Evolutionary conservation across 495 filamentous ascomycete genomes (phyloP).

Genomic region (Hypoxylon intermedium): DNA sequence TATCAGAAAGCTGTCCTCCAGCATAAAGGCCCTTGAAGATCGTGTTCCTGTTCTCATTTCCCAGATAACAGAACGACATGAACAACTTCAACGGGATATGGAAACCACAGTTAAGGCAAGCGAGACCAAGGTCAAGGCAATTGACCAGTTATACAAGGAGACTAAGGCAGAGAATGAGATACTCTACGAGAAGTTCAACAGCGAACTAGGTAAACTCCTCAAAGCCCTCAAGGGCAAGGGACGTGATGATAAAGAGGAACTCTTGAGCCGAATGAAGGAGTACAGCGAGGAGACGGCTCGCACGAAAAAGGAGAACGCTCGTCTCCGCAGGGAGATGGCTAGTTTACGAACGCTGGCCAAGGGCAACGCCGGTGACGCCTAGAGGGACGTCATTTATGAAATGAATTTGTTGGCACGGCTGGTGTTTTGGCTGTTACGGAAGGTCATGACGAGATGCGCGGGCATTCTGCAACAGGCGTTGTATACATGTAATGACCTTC

Average conservation of each 20-base stretch:
- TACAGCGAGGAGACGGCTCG: constrained; percentile 71
- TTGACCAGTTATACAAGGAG: constrained; percentile 90
- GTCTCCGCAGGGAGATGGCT: constrained; percentile 60
- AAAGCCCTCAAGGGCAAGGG: constrained; percentile 71
- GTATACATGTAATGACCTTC: constrained; percentile 1
- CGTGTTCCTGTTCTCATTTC: constrained; percentile 66
- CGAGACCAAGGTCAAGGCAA: constrained; percentile 78
- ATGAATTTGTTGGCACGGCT: constrained; percentile 24
- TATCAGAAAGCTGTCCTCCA: constrained; percentile 58
- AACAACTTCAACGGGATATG: constrained; percentile 69
- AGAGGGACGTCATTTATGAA: constrained; percentile 37
- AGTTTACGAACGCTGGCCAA: constrained; percentile 58
- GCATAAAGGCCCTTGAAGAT: constrained; percentile 69
- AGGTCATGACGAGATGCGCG: constrained; percentile 20
- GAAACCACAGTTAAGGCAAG: constrained; percentile 71
- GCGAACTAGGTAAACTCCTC: constrained; percentile 83
- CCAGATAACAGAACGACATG: constrained; percentile 66
- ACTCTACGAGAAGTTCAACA: constrained; percentile 90
- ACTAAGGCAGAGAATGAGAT: constrained; percentile 92
- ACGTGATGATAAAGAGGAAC: constrained; percentile 75
- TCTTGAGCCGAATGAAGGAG: constrained; percentile 66
- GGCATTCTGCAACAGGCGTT: constrained; percentile 15
- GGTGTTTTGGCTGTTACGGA: constrained; percentile 39
- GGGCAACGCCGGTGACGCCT: constrained; percentile 42
- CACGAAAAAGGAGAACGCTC: constrained; percentile 79